These are phyloP conservation scores for Naganishia sp. DNA, from an alignment of 1,284 basidiomycete species.

Conservation along the genomic window DNA sequence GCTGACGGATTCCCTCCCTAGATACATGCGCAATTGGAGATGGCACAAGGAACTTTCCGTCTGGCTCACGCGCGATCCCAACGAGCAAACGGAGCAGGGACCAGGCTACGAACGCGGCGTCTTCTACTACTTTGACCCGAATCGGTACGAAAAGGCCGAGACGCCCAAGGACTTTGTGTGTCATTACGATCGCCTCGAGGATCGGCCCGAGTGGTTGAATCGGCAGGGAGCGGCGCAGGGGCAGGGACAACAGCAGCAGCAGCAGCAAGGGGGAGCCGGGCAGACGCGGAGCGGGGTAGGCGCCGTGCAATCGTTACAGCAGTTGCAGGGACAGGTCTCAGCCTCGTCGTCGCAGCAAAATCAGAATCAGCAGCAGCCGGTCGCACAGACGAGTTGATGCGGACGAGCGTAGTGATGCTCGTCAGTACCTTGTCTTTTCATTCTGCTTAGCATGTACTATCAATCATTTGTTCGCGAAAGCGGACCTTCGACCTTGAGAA, in stretches of 20 bases:
- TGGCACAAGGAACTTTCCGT: constrained; percentile 93
- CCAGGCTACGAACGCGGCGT: constrained; percentile 46
- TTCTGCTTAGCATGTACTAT: constrained; percentile 3
- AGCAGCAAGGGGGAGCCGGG: background rate
- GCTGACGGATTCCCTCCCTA: constrained; percentile 45
- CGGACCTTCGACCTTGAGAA: too few species aligned
- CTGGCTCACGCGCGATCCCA: constrained; percentile 87
- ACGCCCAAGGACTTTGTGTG: constrained; percentile 49
- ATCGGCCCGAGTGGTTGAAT: constrained; percentile 34
- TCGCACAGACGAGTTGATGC: constrained; percentile 24
- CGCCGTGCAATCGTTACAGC: constrained; percentile 24
- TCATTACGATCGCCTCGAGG: constrained; percentile 42
- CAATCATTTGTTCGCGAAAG: background rate
- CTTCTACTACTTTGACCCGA: constrained; percentile 51
- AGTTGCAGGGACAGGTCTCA: constrained; percentile 11
- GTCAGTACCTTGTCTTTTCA: background rate
- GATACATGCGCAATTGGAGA: constrained; percentile 95
- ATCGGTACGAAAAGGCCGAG: constrained; percentile 44
- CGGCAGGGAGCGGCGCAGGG: constrained; percentile 7
- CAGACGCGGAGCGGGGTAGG: constrained; percentile 4
- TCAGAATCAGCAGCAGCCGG: constrained; percentile 22
- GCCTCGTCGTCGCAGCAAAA: constrained; percentile 20
- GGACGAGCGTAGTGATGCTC: background rate
- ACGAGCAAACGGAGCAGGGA: constrained; percentile 43
- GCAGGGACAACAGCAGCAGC: constrained; percentile 14